Conservation (phyloP, 495 filamentous ascomycete genomes). For the Tricharina praecox region DNA sequence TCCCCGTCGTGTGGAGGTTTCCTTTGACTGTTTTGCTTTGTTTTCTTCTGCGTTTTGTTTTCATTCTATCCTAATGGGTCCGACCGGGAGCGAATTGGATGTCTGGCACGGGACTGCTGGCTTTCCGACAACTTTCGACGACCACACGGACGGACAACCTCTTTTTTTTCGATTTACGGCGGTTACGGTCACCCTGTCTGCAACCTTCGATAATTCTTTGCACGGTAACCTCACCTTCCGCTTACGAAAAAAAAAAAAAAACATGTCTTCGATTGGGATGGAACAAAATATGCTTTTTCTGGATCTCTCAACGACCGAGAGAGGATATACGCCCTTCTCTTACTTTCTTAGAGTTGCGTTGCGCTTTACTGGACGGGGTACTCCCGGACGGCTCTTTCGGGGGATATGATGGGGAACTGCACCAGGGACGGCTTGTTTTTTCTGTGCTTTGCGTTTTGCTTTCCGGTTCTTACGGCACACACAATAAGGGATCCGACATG, state of each 20-base stretch:
- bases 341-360: conserved; percentile 1
- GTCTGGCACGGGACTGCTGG: too few species aligned
- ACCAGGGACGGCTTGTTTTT: background rate
- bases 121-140: background rate
- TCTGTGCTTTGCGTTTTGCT: background rate
- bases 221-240: too few species aligned
- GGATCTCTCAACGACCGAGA: conserved; percentile 5
- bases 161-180: background rate
- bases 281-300: conserved; percentile 2
- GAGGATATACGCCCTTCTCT: conserved; percentile 7
- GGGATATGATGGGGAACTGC: conserved; percentile 3
- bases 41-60: background rate
- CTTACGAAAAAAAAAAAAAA: background rate
- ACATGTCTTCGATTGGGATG: background rate
- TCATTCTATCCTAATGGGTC: conserved; percentile 1
- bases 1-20: conserved; percentile 3
- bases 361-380: conserved; percentile 4
- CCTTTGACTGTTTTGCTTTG: background rate
- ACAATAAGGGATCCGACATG: background rate
- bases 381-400: conserved; percentile 1
- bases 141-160: background rate
- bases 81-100: too few species aligned
- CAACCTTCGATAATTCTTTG: too few species aligned
- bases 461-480: background rate
- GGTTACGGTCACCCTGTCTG: too few species aligned